Base-by-base conservation (phyloP, 306 rosid genomes). In the Senna siamea region DNA sequence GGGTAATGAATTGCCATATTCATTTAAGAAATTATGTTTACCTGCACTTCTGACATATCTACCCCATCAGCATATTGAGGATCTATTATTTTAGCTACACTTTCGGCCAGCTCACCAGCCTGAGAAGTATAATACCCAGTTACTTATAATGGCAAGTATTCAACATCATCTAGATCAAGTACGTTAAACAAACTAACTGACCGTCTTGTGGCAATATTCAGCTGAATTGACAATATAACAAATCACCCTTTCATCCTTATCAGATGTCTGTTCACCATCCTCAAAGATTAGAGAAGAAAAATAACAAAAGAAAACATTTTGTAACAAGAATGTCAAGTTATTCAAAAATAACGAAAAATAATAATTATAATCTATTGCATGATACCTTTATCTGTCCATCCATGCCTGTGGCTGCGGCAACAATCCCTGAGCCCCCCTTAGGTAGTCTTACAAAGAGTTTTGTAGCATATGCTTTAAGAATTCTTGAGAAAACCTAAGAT, bases 401-500 rank as follows among this genome's bases (percentile, higher is more conserved):
- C 99, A 92, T 89, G 78, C 99, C 99, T 54, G 99, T 94, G 17
- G 99, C 97, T 37, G 99, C 97, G 14, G 99, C 99, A 91, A 94
- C 99, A 79, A 94, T 85, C 76, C 99, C 99, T 5, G 88, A 85
- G 54, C 99, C 99, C 69, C 99, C 99, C 92, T 85, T 94, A 30
- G 99, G 99, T 61, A 94, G 85, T 87, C 96, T 94, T 72, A 79
- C 84, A 85, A 89, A 88, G 72, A 94, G 93, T 80, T 85, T 94
- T 61, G 89, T 84, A 37, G 99, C 99, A 84, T 94, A 94, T 53
- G 90, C 99, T 85, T 89, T 94, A 60, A 94, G 96, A 82, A 92
- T 73, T 89, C 95, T 85, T 82, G 92, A 96, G 88, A 94, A 94
- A 48, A 94, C 99, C 99, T 94, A 80, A 69, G 56, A 74, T 73